These are phyloP conservation scores for Fusarium coicis DNA, from an alignment of 2,329 filamentous ascomycete species.

Conservation along the genomic window DNA sequence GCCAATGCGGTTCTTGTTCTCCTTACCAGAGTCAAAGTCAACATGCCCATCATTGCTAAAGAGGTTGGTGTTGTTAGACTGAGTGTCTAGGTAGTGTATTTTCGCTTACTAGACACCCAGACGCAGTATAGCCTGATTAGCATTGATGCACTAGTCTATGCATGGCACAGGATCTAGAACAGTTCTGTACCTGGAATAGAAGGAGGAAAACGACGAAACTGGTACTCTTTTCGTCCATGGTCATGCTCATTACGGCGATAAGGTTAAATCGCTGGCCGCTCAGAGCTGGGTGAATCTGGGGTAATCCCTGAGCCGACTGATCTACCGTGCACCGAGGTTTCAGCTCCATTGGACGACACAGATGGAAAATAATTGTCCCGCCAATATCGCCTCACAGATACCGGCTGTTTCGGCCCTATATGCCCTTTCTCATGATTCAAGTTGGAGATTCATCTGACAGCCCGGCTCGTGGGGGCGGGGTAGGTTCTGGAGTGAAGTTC, in stretches of 20 bases:
- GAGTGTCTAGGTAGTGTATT: not conserved
- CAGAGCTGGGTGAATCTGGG: not conserved
- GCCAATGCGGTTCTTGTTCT: not conserved
- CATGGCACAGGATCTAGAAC: constrained; percentile 16
- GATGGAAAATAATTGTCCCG: constrained; percentile 12
- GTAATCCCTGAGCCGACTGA: constrained; percentile 6
- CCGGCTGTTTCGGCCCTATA: not conserved
- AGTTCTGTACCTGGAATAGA: constrained; percentile 52
- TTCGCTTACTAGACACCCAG: not conserved
- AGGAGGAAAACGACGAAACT: constrained; percentile 40
- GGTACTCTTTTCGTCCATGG: not conserved
- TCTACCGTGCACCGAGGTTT: not conserved
- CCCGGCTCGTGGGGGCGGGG: constrained; percentile 7
- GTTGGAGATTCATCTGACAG: constrained; percentile 24
- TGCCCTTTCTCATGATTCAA: not conserved
- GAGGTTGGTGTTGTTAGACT: not conserved
- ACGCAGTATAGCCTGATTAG: not conserved
- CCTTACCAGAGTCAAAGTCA: not conserved
- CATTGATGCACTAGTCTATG: not conserved
- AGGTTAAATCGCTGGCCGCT: constrained; percentile 2
- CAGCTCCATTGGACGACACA: constrained; percentile 1
- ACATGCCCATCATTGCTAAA: not conserved
- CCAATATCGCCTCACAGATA: not conserved
- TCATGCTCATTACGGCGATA: not conserved
- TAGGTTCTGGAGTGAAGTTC: constrained; percentile 1